Percentiles rank a stretch among this genome's conserved stretches.
Conservation (phyloP, 805 yeast species). For the Vanderwaltozyma polyspora region DNA sequence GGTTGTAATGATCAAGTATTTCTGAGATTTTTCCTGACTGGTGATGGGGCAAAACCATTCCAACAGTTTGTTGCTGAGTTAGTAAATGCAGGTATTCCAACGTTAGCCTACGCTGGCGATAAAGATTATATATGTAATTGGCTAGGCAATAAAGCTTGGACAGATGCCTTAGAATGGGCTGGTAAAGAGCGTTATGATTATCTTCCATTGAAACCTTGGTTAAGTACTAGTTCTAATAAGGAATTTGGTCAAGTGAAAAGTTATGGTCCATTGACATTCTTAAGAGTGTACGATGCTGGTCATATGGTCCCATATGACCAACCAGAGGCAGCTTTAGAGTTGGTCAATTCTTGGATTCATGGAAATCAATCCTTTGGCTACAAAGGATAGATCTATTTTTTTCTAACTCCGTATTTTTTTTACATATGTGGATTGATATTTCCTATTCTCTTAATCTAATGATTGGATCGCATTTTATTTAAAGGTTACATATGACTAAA, state of each 20-base stretch:
- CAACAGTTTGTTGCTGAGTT: conserved; percentile 61
- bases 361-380: neutral
- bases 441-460: too few species aligned
- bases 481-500: too few species aligned
- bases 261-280: conserved; percentile 57
- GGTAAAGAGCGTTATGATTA: conserved; percentile 37
- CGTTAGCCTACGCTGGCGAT: conserved; percentile 86
- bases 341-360: conserved; percentile 63
- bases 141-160: conserved; percentile 83
- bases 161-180: conserved; percentile 56
- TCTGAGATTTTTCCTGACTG: conserved; percentile 58
- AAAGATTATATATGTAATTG: conserved; percentile 89
- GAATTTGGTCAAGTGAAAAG: conserved; percentile 66
- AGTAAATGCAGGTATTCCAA: conserved; percentile 61
- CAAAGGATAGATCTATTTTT: neutral
- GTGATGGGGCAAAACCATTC: conserved; percentile 82
- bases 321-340: conserved; percentile 56
- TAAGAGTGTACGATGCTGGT: conserved; percentile 73
- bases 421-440: neutral
- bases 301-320: conserved; percentile 91
- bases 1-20: conserved; percentile 62
- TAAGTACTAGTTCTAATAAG: conserved; percentile 26
- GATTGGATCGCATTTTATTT: too few species aligned
- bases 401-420: neutral
- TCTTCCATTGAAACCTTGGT: conserved; percentile 35